phyloP scores from a whole-genome alignment of 228 moss, liverwort and hornwort species.

The Sphagnum fallax region DNA sequence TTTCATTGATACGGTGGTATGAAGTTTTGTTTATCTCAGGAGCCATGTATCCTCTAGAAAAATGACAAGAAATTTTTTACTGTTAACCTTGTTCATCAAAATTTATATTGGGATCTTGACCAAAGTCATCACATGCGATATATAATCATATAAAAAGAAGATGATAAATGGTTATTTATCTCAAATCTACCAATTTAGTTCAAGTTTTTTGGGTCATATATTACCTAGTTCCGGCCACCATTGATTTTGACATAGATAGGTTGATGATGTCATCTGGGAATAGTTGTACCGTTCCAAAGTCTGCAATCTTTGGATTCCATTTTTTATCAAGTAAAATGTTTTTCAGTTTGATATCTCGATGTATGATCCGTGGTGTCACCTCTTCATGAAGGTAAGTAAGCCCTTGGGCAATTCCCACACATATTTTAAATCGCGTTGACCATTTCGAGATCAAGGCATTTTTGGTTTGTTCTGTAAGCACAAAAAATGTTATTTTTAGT shows the following conservation, averaged over 20 bases:
- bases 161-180: no score
- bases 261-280: background rate
- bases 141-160: no score
- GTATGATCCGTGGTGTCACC: constrained; percentile 4
- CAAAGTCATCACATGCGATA: no score
- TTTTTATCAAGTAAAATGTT: constrained; percentile 3
- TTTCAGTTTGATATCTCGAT: constrained; percentile 2
- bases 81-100: no score
- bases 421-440: background rate
- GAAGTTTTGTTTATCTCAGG: constrained; percentile 27
- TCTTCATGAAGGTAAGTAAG: constrained; percentile 4
- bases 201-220: no score
- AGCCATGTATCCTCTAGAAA: constrained; percentile 38
- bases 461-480: background rate
- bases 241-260: background rate
- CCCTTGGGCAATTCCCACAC: constrained; percentile 1
- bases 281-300: background rate
- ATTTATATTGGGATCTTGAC: no score
- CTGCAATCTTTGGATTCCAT: constrained; percentile 3
- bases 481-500: background rate
- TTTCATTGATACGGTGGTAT: constrained; percentile 33
- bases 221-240: background rate
- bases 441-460: background rate
- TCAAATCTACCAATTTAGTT: no score
- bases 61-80: background rate